A percentile compares a stretch with the other conserved stretches of the same genome.
Evolutionary conservation across 2,329 filamentous ascomycete species (phyloP).

Genomic region (Trichoderma endophyticum): DNA sequence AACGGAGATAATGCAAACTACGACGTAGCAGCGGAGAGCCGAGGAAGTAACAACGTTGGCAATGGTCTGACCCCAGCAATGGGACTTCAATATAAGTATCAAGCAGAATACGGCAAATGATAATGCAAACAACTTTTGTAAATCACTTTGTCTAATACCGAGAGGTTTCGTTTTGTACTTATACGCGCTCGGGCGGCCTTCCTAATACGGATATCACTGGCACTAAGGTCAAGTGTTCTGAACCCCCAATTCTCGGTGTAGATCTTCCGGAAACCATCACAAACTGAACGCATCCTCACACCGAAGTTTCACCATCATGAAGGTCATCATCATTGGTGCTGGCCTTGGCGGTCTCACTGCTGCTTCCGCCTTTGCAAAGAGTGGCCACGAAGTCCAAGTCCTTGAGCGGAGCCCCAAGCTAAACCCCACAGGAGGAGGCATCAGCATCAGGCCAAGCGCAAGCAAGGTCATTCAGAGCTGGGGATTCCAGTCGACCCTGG

Average conservation of each 20-base stretch:
- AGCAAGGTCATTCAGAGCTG: conserved; percentile 21
- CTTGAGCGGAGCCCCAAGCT: conserved; percentile 22
- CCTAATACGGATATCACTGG: neutral
- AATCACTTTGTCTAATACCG: neutral
- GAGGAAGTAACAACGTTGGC: neutral
- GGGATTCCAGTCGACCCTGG: conserved; percentile 19
- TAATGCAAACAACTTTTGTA: neutral
- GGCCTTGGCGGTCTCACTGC: conserved; percentile 25
- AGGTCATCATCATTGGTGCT: conserved; percentile 24
- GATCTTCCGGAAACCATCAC: neutral
- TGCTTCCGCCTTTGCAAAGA: conserved; percentile 19
- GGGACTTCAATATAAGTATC: neutral
- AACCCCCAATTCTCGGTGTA: neutral
- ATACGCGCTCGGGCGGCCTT: neutral
- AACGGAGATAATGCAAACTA: neutral
- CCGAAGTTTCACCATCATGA: conserved; percentile 11
- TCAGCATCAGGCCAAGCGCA: conserved; percentile 24
- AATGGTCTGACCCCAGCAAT: neutral
- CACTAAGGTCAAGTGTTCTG: neutral
- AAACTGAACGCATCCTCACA: neutral
- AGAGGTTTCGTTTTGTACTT: neutral
- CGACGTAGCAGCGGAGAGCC: neutral
- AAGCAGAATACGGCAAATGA: neutral
- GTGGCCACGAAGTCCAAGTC: conserved; percentile 21
- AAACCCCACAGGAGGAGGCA: conserved; percentile 21